Percentiles rank a stretch among this genome's conserved stretches.
phyloP scores from a whole-genome alignment of 768 basidiomycete species.

The Boletus tylopilopsis region DNA sequence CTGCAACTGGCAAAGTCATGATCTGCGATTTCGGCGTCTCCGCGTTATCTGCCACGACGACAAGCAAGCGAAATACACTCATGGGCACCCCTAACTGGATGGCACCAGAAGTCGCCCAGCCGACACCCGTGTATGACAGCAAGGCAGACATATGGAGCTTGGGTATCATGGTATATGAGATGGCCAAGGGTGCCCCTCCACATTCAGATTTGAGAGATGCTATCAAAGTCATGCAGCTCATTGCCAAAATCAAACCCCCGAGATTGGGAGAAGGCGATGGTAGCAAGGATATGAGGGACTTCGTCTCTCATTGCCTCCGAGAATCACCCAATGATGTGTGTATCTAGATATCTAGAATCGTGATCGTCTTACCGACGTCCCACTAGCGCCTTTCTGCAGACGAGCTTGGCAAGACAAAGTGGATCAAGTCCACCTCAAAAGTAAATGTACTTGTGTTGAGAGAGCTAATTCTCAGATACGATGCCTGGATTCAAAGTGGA shows the following conservation, averaged over 20 bases:
- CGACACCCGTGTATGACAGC: slow-evolving; percentile 87
- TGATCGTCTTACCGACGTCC: slow-evolving; percentile 5
- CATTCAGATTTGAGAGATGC: slow-evolving; percentile 82
- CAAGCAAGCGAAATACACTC: slow-evolving; percentile 92
- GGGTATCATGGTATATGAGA: slow-evolving; percentile 94
- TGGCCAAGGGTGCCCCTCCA: slow-evolving; percentile 94
- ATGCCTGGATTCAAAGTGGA: slow-evolving; percentile 63
- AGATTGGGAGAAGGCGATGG: slow-evolving; percentile 74
- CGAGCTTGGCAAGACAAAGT: slow-evolving; percentile 81
- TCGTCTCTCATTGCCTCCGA: slow-evolving; percentile 76
- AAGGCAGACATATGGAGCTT: slow-evolving; percentile 99
- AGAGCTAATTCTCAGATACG: slow-evolving; percentile 77
- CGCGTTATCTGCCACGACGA: slow-evolving; percentile 76
- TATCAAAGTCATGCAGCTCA: slow-evolving; percentile 83
- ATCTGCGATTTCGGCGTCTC: slow-evolving; percentile 99
- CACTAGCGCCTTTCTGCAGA: slow-evolving; percentile 82
- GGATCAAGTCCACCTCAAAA: slow-evolving; percentile 80
- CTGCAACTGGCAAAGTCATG: slow-evolving; percentile 84
- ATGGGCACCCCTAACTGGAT: slow-evolving; percentile 99
- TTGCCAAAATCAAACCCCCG: slow-evolving; percentile 82
- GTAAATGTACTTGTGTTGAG: slow-evolving; percentile 62
- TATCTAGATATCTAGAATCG: neutral
- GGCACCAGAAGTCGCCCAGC: slow-evolving; percentile 96
- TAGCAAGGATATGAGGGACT: slow-evolving; percentile 83
- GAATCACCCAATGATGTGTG: slow-evolving; percentile 77